Evolutionary conservation across 2,329 filamentous ascomycete genomes (phyloP), one percentile per base, ranked within the genome.

Genomic region (Pestalotiopsis sp.): DNA sequence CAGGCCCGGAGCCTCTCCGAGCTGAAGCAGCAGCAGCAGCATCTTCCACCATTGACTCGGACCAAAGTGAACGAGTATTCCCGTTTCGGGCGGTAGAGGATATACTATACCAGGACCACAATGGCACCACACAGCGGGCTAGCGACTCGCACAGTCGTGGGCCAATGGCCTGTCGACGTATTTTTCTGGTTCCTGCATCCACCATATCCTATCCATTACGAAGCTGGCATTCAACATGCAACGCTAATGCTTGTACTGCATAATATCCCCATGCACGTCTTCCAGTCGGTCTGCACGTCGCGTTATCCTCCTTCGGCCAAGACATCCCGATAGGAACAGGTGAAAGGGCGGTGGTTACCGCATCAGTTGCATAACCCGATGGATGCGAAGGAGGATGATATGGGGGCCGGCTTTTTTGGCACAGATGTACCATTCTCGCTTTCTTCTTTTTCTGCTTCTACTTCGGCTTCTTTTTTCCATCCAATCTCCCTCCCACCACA

Each of bases 251-350:
- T 31, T 25, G 25, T 59, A 27, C 59, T 61, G 59, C 59, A 61
- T 61, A 36, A 61, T 61, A 52, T 52, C 14, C 45, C 45, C 45
- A 52, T 52, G 45, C 45, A 52, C 45, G 45, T 52, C 20, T 6
- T 31, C 27, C 20, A 52, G 45, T 52, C 45, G 45, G 45, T 62
- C 39, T 64, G 41, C 45, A 52, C n/a, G n/a, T 41, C 27, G 39
- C 62, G 45, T 64, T 64, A 64, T 64, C 62, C 27, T 55, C n/a
- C 13, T 60, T 60, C 52, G 64, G 52, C 27, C 64, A 45, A 65
- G 36, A 27, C 38, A 39, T 41, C 64, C 64, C 64, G 64, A 66
- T 66, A 45, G 52, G 55, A 60, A 55, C 41, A 49, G 31, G 59
- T 38, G 17, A 61, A n/a, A 17, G 20, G 27, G 59, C 59, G 59